Evolutionary conservation across 1,284 basidiomycete genomes (phyloP).

Genomic region (Rugosomyces carneus): DNA sequence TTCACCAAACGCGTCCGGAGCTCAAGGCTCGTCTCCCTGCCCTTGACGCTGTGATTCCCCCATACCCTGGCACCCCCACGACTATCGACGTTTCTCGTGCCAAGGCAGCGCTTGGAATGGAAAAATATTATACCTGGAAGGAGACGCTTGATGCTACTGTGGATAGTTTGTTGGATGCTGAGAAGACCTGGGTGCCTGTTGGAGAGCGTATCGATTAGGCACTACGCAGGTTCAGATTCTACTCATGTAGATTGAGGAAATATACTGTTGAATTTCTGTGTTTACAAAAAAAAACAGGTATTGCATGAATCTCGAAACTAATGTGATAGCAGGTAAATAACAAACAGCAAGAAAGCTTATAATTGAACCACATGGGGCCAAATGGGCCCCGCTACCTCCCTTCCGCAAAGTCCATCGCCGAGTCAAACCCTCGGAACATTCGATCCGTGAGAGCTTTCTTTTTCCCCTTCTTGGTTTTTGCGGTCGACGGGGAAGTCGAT

Average conservation of each 20-base stretch:
- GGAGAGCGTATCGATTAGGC: too few species aligned
- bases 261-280: too few species aligned
- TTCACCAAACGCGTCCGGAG: constrained; percentile 24
- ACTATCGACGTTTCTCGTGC: constrained; percentile 23
- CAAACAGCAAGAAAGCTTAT: too few species aligned
- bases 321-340: too few species aligned
- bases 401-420: constrained; percentile 45
- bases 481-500: constrained; percentile 4
- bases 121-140: constrained; percentile 23
- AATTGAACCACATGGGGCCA: too few species aligned
- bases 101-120: constrained; percentile 23
- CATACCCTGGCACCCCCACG: constrained; percentile 13
- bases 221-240: too few species aligned
- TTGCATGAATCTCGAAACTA: too few species aligned
- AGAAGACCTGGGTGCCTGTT: constrained; percentile 22
- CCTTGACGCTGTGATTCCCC: constrained; percentile 12
- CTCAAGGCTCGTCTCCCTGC: constrained; percentile 25
- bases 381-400: constrained; percentile 19
- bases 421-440: constrained; percentile 37
- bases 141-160: constrained; percentile 26
- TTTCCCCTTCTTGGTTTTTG: constrained; percentile 20
- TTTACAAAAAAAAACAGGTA: too few species aligned
- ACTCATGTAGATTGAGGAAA: too few species aligned
- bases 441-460: constrained; percentile 26
- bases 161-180: constrained; percentile 23